phyloP scores from a whole-genome alignment of 2,329 filamentous ascomycete species.

The Exophiala spinifera region DNA sequence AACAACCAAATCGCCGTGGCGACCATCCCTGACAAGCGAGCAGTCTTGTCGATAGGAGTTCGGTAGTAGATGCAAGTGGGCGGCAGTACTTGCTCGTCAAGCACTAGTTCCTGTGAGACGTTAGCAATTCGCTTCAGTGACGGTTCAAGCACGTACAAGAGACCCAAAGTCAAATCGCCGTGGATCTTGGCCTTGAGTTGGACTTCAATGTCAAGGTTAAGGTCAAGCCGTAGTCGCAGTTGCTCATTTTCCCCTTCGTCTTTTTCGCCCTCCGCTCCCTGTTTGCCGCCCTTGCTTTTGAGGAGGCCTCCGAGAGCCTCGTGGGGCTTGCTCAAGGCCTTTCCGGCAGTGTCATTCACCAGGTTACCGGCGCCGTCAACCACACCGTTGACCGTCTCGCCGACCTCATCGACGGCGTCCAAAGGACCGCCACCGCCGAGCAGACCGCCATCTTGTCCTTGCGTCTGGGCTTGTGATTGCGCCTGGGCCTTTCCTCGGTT shows the following conservation, averaged over 20 bases:
- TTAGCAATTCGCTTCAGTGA: conserved; percentile 20
- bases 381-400: conserved; percentile 49
- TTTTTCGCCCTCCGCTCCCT: conserved; percentile 54
- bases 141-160: conserved; percentile 38
- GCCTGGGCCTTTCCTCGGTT: conserved; percentile 37
- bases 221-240: conserved; percentile 57
- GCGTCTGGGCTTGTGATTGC: conserved; percentile 43
- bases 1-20: neutral
- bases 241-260: conserved; percentile 26
- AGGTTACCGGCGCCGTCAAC: conserved; percentile 48
- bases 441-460: conserved; percentile 41
- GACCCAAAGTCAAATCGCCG: conserved; percentile 58
- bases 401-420: conserved; percentile 57
- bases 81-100: conserved; percentile 7
- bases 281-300: conserved; percentile 20
- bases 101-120: conserved; percentile 26
- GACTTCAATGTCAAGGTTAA: conserved; percentile 62
- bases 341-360: conserved; percentile 54
- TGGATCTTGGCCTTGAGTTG: conserved; percentile 65
- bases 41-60: neutral
- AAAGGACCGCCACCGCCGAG: conserved; percentile 44
- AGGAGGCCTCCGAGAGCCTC: conserved; percentile 41
- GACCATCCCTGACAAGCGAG: neutral
- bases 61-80: conserved; percentile 1
- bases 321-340: conserved; percentile 40